Base-by-base conservation (phyloP, 208 protist genomes). In the Leptomonas pyrrhocoris region DNA sequence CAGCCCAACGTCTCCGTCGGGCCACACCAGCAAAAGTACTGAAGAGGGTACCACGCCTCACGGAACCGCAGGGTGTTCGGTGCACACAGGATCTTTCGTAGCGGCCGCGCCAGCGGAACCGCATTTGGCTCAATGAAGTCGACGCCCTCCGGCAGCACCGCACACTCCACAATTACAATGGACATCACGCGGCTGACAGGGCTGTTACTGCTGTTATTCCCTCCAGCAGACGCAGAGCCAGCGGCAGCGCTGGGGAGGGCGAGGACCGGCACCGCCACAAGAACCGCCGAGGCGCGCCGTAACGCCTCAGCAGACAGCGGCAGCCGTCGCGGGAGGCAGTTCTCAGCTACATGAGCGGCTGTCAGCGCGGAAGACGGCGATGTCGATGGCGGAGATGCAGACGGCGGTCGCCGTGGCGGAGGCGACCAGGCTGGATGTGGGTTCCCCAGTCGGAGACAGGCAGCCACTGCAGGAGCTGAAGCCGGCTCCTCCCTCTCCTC, bases 31-130 rank as follows among this genome's bases (percentile, higher is more conserved):
- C 78, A 83, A 50, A 81, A 86, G 38, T 61, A 63, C 2, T 61
- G 73, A 34, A 91, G 58, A 34, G 85, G 80, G 54, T 91, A 91
- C 73, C 74, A 82, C 31, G 73, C 73, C 25, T 88, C 75, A 40
- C 82, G 74, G 51, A 91, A 91, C 21, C 85, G 85, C 49, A 91
- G 51, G 40, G 73, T 91, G 55, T 68, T 73, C 18, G 85, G 85
- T 13, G 74, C 53, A 38, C 82, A 91, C 25, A 79, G 25, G 43
- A 71, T 53, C 49, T 66, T 70, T 3, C 46, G 42, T 18, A 77
- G 50, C 31, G 72, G 62, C 2, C 57, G 42, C 4, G 72, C 62
- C 1, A 77, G 46, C 21, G 72, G 72, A 19, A 71, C 43, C 19
- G 42, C 46, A 5, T 16, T n/a, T 5, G 72, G 42, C 18, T 70